Percentiles rank a stretch among this genome's conserved stretches.
phyloP scores from a whole-genome alignment of 805 yeast species.

The Candida krabiensis region DNA sequence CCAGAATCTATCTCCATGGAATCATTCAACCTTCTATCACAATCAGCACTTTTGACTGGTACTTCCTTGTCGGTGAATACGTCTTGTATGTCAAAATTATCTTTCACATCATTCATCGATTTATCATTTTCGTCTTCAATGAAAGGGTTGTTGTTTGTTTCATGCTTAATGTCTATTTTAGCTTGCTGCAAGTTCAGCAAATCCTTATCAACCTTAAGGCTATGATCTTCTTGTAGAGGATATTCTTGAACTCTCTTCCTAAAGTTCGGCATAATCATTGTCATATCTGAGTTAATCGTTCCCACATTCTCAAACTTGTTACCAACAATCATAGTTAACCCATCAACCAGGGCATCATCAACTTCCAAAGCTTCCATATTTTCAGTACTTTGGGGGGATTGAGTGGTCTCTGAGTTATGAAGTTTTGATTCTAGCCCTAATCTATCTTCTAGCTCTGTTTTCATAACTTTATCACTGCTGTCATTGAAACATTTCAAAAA shows the following conservation, averaged over 20 bases:
- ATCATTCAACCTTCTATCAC: conserved; percentile 4
- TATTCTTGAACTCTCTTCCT: conserved; percentile 4
- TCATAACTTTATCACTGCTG: conserved; percentile 12
- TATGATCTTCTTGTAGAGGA: conserved; percentile 4
- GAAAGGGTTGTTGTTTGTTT: conserved; percentile 14
- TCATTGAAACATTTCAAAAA: conserved; percentile 20
- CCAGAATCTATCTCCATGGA: conserved; percentile 17
- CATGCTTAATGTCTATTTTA: neutral
- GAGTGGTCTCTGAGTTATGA: neutral
- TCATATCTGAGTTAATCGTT: conserved; percentile 34
- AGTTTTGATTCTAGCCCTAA: neutral
- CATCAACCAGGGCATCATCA: conserved; percentile 24
- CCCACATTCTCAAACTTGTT: conserved; percentile 11
- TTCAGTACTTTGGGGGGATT: conserved; percentile 7
- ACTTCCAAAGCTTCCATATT: conserved; percentile 9
- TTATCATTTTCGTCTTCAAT: conserved; percentile 6
- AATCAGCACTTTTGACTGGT: neutral
- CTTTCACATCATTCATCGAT: conserved; percentile 6
- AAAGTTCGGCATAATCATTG: conserved; percentile 37
- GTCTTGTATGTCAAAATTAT: conserved; percentile 10
- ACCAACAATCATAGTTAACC: conserved; percentile 31
- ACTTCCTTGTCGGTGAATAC: conserved; percentile 11
- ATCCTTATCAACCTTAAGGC: conserved; percentile 8
- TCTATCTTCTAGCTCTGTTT: conserved; percentile 11
- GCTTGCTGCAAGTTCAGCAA: neutral